These are phyloP conservation scores for Ilex asprella DNA, from an alignment of 257 asterid genomes.

Conservation along the genomic window DNA sequence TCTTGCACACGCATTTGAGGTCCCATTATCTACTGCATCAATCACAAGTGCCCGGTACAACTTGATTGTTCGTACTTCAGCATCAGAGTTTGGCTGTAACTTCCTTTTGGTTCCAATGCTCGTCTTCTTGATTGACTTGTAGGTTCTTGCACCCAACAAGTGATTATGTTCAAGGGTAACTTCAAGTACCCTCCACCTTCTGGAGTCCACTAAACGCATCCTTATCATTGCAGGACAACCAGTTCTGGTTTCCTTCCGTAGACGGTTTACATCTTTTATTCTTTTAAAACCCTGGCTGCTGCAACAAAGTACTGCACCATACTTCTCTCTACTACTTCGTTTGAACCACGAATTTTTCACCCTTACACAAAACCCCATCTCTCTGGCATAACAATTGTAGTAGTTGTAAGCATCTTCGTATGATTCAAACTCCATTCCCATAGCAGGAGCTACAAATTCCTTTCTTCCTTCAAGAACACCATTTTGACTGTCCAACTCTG, in stretches of 20 bases:
- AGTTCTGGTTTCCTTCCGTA: slow-evolving; percentile 84
- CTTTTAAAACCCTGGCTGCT: slow-evolving; percentile 86
- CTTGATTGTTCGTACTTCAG: slow-evolving; percentile 59
- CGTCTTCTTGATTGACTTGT: slow-evolving; percentile 54
- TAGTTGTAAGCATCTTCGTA: slow-evolving; percentile 81
- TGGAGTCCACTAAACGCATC: slow-evolving; percentile 60
- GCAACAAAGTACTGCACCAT: slow-evolving; percentile 88
- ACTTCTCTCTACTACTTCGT: slow-evolving; percentile 85
- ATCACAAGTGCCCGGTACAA: slow-evolving; percentile 50
- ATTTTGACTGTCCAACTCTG: slow-evolving; percentile 17
- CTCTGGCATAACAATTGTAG: slow-evolving; percentile 68
- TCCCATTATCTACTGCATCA: slow-evolving; percentile 39
- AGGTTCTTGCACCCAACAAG: slow-evolving; percentile 48
- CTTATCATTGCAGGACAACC: slow-evolving; percentile 85
- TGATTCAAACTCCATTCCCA: slow-evolving; percentile 86
- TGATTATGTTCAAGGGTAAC: slow-evolving; percentile 73
- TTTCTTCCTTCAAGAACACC: slow-evolving; percentile 33
- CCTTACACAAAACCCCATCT: slow-evolving; percentile 68
- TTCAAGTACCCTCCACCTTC: slow-evolving; percentile 76
- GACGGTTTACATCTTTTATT: slow-evolving; percentile 57
- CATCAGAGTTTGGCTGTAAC: slow-evolving; percentile 36
- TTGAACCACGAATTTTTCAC: slow-evolving; percentile 89
- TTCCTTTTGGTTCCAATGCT: slow-evolving; percentile 52
- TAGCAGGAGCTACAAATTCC: slow-evolving; percentile 56
- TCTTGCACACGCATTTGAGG: slow-evolving; percentile 30